Percentiles rank a stretch among this genome's conserved stretches.
Evolutionary conservation across 1,284 basidiomycete genomes (phyloP).

Genomic region (Tilletia setariae): DNA sequence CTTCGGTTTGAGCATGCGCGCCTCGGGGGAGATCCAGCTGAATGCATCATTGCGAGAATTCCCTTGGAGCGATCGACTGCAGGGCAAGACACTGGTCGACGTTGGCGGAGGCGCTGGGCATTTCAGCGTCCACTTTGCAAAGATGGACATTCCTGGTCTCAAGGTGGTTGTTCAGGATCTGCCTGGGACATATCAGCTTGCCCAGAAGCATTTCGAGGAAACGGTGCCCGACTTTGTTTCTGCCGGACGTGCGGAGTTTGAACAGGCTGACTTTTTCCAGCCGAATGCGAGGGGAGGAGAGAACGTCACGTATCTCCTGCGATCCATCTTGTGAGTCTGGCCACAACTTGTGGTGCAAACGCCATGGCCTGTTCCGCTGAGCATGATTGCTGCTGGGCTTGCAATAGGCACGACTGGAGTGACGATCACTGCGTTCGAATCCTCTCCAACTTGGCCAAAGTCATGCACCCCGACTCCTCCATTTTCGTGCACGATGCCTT

Average conservation of each 20-base stretch:
- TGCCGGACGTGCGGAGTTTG: background rate
- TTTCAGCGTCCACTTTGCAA: constrained; percentile 4
- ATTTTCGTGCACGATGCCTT: constrained; percentile 9
- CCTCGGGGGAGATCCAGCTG: constrained; percentile 10
- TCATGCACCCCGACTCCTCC: constrained; percentile 1
- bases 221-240: background rate
- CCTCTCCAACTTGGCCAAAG: constrained; percentile 1
- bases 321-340: constrained; percentile 5
- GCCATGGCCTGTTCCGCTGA: background rate
- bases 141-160: constrained; percentile 11
- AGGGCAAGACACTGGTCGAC: constrained; percentile 4
- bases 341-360: background rate
- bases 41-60: constrained; percentile 8
- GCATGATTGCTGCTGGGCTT: background rate
- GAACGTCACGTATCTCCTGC: constrained; percentile 3
- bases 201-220: background rate
- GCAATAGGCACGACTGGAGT: constrained; percentile 13
- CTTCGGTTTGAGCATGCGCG: constrained; percentile 13
- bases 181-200: constrained; percentile 3
- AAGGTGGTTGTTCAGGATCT: background rate
- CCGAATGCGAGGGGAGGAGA: background rate
- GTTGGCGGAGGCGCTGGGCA: constrained; percentile 2
- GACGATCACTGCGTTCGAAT: constrained; percentile 14
- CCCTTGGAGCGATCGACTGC: background rate
- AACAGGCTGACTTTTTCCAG: constrained; percentile 4